Percentiles rank a stretch among this genome's conserved stretches.
phyloP scores from a whole-genome alignment of 805 yeast species.

The Barnettozyma botsteinii region DNA sequence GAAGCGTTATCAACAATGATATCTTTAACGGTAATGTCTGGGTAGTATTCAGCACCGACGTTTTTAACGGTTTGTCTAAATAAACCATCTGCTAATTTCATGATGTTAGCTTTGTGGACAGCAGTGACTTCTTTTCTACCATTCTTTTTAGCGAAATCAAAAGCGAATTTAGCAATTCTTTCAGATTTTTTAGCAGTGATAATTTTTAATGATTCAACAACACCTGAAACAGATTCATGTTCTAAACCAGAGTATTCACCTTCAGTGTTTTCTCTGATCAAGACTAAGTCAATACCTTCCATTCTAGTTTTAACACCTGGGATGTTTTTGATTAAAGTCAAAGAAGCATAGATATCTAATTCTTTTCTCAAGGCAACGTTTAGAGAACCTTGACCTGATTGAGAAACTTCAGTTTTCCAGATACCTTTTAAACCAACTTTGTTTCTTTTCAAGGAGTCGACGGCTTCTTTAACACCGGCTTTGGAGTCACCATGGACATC shows the following conservation, averaged over 20 bases:
- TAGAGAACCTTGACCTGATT: constrained; percentile 74
- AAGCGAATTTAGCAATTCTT: constrained; percentile 95
- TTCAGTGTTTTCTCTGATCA: constrained; percentile 98
- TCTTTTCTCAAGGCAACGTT: constrained; percentile 97
- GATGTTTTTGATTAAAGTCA: constrained; percentile 88
- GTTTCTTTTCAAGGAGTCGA: constrained; percentile 88
- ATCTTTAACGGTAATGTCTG: constrained; percentile 76
- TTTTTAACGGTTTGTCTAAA: constrained; percentile 91
- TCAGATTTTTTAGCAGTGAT: constrained; percentile 93
- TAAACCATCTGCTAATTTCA: constrained; percentile 97
- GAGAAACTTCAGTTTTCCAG: constrained; percentile 82
- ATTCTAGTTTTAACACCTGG: constrained; percentile 92
- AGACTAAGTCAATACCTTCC: constrained; percentile 83
- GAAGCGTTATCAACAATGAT: constrained; percentile 98
- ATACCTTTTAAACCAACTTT: constrained; percentile 96
- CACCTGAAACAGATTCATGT: constrained; percentile 96
- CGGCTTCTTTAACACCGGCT: constrained; percentile 74
- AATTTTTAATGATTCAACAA: constrained; percentile 93
- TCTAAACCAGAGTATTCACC: constrained; percentile 98
- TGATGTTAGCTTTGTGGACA: constrained; percentile 97
- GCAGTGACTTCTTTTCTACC: constrained; percentile 91
- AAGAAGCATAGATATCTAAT: constrained; percentile 90
- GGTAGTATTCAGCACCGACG: constrained; percentile 80
- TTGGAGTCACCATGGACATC: constrained; percentile 57
- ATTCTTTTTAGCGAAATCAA: constrained; percentile 90